These are phyloP conservation scores for Schizochytrium sp. DNA, from an alignment of 108 stramenopile species.

Conservation along the genomic window DNA sequence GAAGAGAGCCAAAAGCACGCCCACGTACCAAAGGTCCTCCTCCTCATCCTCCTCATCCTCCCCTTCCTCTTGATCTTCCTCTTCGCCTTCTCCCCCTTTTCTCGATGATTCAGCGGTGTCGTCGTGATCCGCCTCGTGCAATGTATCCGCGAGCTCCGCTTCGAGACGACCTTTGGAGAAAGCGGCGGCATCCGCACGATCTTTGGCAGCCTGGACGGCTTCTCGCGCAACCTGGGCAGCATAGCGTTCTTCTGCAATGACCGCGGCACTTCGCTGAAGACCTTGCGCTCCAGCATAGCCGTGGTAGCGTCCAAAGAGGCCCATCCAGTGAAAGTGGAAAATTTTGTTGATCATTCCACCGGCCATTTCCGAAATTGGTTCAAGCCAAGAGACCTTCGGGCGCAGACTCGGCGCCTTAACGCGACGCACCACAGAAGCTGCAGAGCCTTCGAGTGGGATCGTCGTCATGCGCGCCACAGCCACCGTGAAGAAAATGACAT, in stretches of 20 bases:
- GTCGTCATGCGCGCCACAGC: not conserved
- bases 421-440: not conserved
- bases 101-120: not conserved
- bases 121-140: not conserved
- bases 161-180: not conserved
- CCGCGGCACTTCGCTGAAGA: not conserved
- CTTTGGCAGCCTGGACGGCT: not conserved
- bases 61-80: not conserved
- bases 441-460: not conserved
- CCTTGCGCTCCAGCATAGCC: not conserved
- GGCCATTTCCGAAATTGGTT: not conserved
- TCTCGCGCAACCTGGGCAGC: not conserved
- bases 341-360: not conserved
- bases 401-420: not conserved
- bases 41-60: not conserved
- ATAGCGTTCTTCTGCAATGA: not conserved
- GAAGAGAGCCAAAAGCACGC: not conserved
- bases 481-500: not conserved
- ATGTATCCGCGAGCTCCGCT: not conserved
- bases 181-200: not conserved
- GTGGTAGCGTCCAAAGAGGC: not conserved
- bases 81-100: not conserved
- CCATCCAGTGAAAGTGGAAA: slow-evolving; percentile 6
- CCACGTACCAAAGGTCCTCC: slow-evolving; percentile 9
- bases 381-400: not conserved